A percentile compares a stretch with the other conserved stretches of the same genome.
phyloP scores from a whole-genome alignment of 2,329 filamentous ascomycete genomes.

The Trichophyton schoenleinii region DNA sequence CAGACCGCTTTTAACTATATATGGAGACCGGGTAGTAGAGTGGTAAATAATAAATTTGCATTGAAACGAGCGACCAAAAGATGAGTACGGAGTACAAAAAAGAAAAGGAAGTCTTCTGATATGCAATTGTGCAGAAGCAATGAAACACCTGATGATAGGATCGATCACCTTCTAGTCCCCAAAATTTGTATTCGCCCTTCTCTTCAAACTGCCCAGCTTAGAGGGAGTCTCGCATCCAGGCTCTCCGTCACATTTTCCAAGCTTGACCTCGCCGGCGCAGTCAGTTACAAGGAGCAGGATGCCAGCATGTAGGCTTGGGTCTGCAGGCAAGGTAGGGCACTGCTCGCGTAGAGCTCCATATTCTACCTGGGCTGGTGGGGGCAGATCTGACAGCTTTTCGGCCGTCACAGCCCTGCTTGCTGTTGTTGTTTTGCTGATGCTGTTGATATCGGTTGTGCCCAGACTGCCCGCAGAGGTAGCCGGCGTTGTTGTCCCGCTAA shows the following conservation, averaged over 20 bases:
- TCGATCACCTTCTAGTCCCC: neutral
- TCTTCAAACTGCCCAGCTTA: neutral
- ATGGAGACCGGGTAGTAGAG: neutral
- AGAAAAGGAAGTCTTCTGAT: neutral
- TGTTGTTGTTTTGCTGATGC: too few species aligned
- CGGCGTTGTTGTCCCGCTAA: neutral
- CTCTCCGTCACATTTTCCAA: conserved; percentile 12
- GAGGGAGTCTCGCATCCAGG: neutral
- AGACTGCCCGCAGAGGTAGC: neutral
- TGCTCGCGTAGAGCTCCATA: neutral
- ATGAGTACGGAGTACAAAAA: neutral
- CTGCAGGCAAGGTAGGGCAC: conserved; percentile 4
- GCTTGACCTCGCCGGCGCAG: conserved; percentile 9
- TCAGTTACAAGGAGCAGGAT: conserved; percentile 14
- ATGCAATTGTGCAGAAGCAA: too few species aligned
- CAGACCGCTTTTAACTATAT: neutral
- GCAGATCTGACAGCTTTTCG: neutral
- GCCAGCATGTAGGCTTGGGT: conserved; percentile 10
- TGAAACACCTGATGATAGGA: neutral
- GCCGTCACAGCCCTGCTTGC: neutral
- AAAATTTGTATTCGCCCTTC: neutral
- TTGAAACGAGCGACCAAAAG: neutral
- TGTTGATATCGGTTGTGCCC: neutral
- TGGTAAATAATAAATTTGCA: neutral
- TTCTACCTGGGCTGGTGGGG: neutral